Conservation (phyloP, 805 yeast genomes). For the Schwanniomyces sp. region DNA sequence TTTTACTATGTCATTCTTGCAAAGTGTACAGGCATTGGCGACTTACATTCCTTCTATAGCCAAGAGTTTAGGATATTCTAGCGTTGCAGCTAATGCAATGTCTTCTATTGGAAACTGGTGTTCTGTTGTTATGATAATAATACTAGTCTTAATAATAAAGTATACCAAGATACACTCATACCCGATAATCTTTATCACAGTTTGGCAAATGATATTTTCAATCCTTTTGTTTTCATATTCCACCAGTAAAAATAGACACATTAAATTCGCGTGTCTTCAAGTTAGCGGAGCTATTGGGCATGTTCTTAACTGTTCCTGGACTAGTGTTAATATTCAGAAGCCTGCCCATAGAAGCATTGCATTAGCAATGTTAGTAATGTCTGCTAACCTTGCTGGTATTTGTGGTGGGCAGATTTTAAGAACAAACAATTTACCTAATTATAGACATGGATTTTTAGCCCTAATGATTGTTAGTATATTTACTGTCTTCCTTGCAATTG, state of each 20-base stretch:
- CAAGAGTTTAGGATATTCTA: conserved; percentile 8
- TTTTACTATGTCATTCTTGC: conserved; percentile 5
- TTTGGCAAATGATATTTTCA: conserved; percentile 1
- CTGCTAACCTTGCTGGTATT: conserved; percentile 15
- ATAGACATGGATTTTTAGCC: conserved; percentile 10
- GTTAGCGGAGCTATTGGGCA: conserved; percentile 4
- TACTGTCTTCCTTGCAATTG: background rate
- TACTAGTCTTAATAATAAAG: background rate
- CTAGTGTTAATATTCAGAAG: conserved; percentile 8
- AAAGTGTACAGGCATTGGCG: conserved; percentile 6
- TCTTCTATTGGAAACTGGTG: conserved; percentile 11
- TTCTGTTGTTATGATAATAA: conserved; percentile 4
- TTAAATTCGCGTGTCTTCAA: conserved; percentile 1
- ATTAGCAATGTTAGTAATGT: conserved; percentile 12
- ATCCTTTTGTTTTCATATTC: background rate
- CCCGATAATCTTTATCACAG: background rate
- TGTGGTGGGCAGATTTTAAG: too few species aligned
- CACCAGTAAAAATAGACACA: background rate
- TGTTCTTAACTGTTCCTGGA: conserved; percentile 12
- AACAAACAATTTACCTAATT: conserved; percentile 11
- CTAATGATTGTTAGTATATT: conserved; percentile 3
- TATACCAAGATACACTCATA: background rate
- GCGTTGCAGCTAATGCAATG: conserved; percentile 11
- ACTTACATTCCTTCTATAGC: conserved; percentile 11
- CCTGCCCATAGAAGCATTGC: conserved; percentile 12